A percentile compares a stretch with the other conserved stretches of the same genome.
These are phyloP conservation scores for Geranium brycei DNA, from an alignment of 345 rosid species.

Conservation along the genomic window DNA sequence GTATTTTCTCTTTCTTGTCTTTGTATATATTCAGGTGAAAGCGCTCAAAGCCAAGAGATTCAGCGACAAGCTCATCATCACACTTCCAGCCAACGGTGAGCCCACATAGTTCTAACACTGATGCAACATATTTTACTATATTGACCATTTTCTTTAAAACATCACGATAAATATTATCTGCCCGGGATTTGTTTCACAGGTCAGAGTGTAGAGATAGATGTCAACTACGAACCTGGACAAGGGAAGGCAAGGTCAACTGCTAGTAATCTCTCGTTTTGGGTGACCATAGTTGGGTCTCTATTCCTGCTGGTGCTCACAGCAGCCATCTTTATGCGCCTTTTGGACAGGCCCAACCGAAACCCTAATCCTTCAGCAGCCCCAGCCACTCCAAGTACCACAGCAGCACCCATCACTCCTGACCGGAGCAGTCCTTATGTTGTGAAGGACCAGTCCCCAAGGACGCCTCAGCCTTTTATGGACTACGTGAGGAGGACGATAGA, in stretches of 20 bases:
- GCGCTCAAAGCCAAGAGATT: constrained; percentile 33
- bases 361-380: constrained; percentile 12
- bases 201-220: constrained; percentile 52
- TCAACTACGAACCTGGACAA: constrained; percentile 34
- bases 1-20: not conserved
- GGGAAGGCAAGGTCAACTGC: constrained; percentile 7
- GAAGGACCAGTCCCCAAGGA: constrained; percentile 57
- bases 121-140: not conserved
- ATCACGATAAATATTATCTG: not conserved
- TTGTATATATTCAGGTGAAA: constrained; percentile 33
- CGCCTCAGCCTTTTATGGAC: constrained; percentile 79
- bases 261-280: constrained; percentile 8
- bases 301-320: constrained; percentile 12
- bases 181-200: constrained; percentile 25
- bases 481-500: constrained; percentile 76
- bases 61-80: constrained; percentile 44
- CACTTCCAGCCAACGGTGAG: constrained; percentile 73
- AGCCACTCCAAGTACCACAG: constrained; percentile 19
- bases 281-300: constrained; percentile 14
- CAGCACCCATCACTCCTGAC: constrained; percentile 44
- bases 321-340: constrained; percentile 11
- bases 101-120: constrained; percentile 3
- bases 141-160: not conserved
- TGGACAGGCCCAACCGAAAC: constrained; percentile 13
- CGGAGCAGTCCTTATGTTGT: constrained; percentile 26